Evolutionary conservation across 768 basidiomycete species (phyloP).

Genomic region (Tylopilus subfusipes): DNA sequence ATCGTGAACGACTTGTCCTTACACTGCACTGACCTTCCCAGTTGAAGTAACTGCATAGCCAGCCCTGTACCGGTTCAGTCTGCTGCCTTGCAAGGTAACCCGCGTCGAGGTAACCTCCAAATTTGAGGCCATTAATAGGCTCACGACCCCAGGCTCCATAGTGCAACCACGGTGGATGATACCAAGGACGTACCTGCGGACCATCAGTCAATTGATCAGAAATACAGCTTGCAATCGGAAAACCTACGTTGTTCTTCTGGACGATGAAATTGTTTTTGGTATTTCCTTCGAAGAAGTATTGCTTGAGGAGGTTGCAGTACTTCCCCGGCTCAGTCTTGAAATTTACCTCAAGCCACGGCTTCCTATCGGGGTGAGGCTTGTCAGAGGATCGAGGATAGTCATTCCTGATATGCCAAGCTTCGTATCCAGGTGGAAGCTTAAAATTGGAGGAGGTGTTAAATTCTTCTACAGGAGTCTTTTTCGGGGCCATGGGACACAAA

Average conservation of each 20-base stretch:
- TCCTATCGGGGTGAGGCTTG: background rate
- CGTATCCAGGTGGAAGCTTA: background rate
- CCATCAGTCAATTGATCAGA: background rate
- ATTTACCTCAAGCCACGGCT: background rate
- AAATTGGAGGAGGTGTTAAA: background rate
- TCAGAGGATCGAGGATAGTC: background rate
- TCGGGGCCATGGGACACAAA: no score
- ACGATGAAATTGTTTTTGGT: background rate
- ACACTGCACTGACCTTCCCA: background rate
- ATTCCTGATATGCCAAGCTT: background rate
- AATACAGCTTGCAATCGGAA: background rate
- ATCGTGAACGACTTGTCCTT: background rate
- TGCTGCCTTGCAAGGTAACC: background rate
- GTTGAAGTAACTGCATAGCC: constrained; percentile 4
- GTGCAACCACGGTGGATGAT: constrained; percentile 1
- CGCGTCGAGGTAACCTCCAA: background rate
- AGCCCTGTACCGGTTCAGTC: background rate
- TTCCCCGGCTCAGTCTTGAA: background rate
- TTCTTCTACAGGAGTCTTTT: background rate
- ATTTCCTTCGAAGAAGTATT: background rate
- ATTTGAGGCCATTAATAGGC: background rate
- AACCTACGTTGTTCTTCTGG: background rate
- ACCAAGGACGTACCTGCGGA: background rate
- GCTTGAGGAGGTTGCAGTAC: background rate
- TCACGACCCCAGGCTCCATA: background rate